These are phyloP conservation scores for Saxophila tyrrhenica DNA, from an alignment of 495 filamentous ascomycete species.

Conservation along the genomic window DNA sequence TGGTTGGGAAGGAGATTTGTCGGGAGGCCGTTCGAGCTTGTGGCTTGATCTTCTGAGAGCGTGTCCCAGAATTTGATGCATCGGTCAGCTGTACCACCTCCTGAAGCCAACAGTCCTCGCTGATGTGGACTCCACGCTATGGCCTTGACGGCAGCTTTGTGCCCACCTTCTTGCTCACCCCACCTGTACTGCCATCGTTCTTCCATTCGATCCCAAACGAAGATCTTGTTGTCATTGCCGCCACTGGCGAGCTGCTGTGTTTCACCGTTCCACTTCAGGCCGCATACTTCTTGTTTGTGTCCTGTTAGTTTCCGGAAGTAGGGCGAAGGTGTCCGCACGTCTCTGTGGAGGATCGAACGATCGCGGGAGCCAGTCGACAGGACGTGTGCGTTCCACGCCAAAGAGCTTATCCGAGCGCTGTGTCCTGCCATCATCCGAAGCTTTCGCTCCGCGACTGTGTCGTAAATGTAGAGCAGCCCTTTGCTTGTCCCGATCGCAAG, in stretches of 20 bases:
- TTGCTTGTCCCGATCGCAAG: constrained; percentile 88
- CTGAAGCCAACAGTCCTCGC: constrained; percentile 82
- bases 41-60: constrained; percentile 58
- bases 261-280: constrained; percentile 93
- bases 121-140: constrained; percentile 99
- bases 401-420: constrained; percentile 74
- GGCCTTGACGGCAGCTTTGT: constrained; percentile 91
- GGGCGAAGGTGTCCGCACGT: constrained; percentile 87
- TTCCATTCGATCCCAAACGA: constrained; percentile 92
- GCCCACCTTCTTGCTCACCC: constrained; percentile 79
- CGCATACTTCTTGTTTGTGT: constrained; percentile 97
- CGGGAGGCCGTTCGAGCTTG: constrained; percentile 21
- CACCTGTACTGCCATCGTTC: constrained; percentile 85
- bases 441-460: constrained; percentile 72
- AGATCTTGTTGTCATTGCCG: constrained; percentile 95
- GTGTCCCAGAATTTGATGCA: constrained; percentile 98
- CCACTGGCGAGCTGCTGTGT: constrained; percentile 92
- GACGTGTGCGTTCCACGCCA: constrained; percentile 98
- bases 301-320: constrained; percentile 75
- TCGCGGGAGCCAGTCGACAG: constrained; percentile 91
- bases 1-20: background rate
- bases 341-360: constrained; percentile 84
- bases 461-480: constrained; percentile 94
- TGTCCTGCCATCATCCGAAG: constrained; percentile 95
- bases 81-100: constrained; percentile 89